phyloP scores from a whole-genome alignment of 2,329 filamentous ascomycete species.

The Coniella vitis region DNA sequence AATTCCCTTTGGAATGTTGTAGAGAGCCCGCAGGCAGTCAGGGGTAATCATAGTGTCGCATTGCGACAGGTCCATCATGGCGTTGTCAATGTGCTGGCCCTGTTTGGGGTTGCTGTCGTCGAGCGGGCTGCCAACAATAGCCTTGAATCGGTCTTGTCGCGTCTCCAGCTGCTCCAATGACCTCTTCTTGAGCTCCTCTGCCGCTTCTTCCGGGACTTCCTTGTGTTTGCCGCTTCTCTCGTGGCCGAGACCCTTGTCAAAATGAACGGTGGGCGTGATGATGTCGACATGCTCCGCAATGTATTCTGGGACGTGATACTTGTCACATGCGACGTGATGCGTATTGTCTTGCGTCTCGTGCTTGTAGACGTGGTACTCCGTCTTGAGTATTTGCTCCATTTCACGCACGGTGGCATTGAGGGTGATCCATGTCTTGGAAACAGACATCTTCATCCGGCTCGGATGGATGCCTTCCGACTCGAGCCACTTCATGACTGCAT shows the following conservation, averaged over 20 bases:
- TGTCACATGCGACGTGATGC: constrained; percentile 33
- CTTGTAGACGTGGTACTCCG: constrained; percentile 45
- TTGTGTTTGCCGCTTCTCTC: constrained; percentile 20
- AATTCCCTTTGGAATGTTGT: constrained; percentile 34
- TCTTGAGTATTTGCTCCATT: constrained; percentile 44
- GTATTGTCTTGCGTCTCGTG: constrained; percentile 28
- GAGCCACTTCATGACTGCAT: constrained; percentile 48
- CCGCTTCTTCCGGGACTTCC: constrained; percentile 19
- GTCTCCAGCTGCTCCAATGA: constrained; percentile 15
- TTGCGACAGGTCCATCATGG: constrained; percentile 25
- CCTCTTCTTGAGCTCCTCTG: constrained; percentile 22
- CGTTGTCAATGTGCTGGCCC: constrained; percentile 24
- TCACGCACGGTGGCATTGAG: constrained; percentile 49
- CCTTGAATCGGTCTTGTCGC: constrained; percentile 18
- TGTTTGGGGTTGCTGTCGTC: constrained; percentile 25
- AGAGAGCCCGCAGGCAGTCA: constrained; percentile 45
- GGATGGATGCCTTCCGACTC: constrained; percentile 40
- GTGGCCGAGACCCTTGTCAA: constrained; percentile 26
- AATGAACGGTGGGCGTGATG: constrained; percentile 34
- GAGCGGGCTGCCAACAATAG: constrained; percentile 23
- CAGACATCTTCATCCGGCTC: constrained; percentile 41
- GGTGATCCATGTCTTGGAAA: constrained; percentile 45
- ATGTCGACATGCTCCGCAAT: constrained; percentile 32
- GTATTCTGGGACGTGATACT: constrained; percentile 33
- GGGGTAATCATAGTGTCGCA: constrained; percentile 52